Evolutionary conservation across 345 rosid species (phyloP), one percentile per base, ranked within the genome.

Genomic region (Lagerstroemia speciosa): DNA sequence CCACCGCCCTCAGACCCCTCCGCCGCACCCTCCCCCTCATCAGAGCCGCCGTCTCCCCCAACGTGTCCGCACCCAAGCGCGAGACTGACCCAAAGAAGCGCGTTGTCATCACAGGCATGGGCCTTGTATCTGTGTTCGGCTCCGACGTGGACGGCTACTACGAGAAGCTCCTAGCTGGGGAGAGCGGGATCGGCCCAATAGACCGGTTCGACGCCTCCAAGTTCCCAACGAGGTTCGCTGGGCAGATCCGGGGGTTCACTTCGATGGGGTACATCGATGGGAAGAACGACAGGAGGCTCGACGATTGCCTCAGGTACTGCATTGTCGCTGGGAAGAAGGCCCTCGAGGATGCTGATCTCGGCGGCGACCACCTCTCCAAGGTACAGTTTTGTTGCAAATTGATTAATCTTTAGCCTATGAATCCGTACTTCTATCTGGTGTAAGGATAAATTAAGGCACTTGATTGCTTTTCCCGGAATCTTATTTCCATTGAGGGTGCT

Each of bases 271-370:
- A 87, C 77, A 90, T 95, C 71, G 98, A 92, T 71, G 97, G 97
- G 34, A 95, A 95, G 85, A 95, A 92, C 66, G 98, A 95, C 74
- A 76, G 99, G 76, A 69, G 99, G 61, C 93, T 92, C 60, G 99
- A 95, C 69, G 96, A 95, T 84, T 90, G 93, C 78, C 84, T 92
- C 88, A 83, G 97, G 82, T 95, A 95, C 78, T 84, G 98, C 89
- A 85, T 95, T 85, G 99, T 95, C 37, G 99, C 98, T 1, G 98
- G 92, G 3, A 95, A 90, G 83, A 92, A 90, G 77, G 98, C 99
- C 16, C 84, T 95, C 29, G 98, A 89, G 70, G 72, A 85, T 80
- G 96, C 99, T 20, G 87, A 81, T 81, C 97, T 92, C 73, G 98
- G 92, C 14, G 91, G 89, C 53, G 96, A 89, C 76, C 78, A 74